These are phyloP conservation scores for Saururus chinensis DNA, from an alignment of 164 flowering plant genomes.

Conservation along the genomic window DNA sequence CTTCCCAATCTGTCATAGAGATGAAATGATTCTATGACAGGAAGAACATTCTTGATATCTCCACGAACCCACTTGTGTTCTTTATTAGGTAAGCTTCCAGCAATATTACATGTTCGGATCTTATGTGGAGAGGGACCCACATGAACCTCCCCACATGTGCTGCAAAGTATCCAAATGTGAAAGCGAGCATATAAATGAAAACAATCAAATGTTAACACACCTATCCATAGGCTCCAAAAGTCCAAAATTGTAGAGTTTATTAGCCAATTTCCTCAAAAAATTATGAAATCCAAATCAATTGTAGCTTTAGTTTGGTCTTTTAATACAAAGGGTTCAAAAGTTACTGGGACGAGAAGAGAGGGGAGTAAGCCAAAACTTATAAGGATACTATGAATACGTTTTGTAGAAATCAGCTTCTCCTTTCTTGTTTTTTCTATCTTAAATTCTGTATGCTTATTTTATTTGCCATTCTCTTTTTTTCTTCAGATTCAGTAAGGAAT, in stretches of 20 bases:
- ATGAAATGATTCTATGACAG: slow-evolving; percentile 42
- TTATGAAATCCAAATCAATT: too few species aligned
- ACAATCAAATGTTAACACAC: neutral
- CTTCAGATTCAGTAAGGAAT: too few species aligned
- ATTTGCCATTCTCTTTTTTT: too few species aligned
- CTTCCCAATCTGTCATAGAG: slow-evolving; percentile 48
- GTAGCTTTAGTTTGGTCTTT: too few species aligned
- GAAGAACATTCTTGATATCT: slow-evolving; percentile 26
- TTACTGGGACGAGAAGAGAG: too few species aligned
- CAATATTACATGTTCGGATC: slow-evolving; percentile 34
- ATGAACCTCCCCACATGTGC: slow-evolving; percentile 49
- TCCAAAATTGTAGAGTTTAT: neutral
- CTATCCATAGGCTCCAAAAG: neutral
- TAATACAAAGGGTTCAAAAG: too few species aligned
- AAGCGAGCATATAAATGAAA: neutral
- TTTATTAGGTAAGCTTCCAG: slow-evolving; percentile 26
- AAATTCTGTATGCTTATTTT: too few species aligned
- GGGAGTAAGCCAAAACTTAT: too few species aligned
- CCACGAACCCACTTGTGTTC: slow-evolving; percentile 37
- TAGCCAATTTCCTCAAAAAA: too few species aligned
- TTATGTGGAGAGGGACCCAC: slow-evolving; percentile 35
- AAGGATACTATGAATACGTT: too few species aligned
- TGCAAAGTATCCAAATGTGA: slow-evolving; percentile 10
- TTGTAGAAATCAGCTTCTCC: too few species aligned
- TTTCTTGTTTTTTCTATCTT: too few species aligned